These are phyloP conservation scores for Xylaria sp. DNA, from an alignment of 2,329 filamentous ascomycete species.

Conservation along the genomic window DNA sequence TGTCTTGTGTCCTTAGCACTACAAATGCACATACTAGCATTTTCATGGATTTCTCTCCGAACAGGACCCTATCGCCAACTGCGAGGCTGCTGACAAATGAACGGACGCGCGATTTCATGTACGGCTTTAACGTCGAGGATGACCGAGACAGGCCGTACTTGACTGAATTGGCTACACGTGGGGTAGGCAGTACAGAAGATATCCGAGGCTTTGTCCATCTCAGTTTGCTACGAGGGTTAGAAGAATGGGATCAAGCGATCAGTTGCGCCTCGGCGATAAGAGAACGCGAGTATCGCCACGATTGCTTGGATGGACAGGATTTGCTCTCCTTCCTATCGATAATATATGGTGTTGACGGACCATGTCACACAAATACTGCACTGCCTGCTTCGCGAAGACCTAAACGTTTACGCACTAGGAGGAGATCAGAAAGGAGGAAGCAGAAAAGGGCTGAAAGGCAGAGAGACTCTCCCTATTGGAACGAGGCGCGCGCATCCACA, in stretches of 20 bases:
- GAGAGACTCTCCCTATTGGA: conserved; percentile 35
- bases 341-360: conserved; percentile 15
- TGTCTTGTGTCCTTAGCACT: not conserved
- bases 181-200: conserved; percentile 34
- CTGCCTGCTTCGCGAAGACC: not conserved
- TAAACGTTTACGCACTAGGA: not conserved
- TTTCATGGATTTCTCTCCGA: conserved; percentile 22
- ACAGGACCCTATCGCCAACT: conserved; percentile 1
- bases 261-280: conserved; percentile 40
- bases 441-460: conserved; percentile 14
- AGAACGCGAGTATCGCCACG: conserved; percentile 26
- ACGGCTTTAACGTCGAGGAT: conserved; percentile 41
- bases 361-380: not conserved
- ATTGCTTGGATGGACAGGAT: conserved; percentile 38
- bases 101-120: conserved; percentile 39
- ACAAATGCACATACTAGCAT: not conserved
- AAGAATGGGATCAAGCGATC: conserved; percentile 45
- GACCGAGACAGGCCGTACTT: conserved; percentile 39
- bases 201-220: conserved; percentile 36
- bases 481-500: not conserved
- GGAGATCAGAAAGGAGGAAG: conserved; percentile 13
- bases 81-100: not conserved
- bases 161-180: conserved; percentile 33
- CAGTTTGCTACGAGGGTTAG: conserved; percentile 41
- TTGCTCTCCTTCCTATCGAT: conserved; percentile 34